These are phyloP conservation scores for Pichia inconspicua DNA, from an alignment of 1,139 yeast species.

Conservation along the genomic window DNA sequence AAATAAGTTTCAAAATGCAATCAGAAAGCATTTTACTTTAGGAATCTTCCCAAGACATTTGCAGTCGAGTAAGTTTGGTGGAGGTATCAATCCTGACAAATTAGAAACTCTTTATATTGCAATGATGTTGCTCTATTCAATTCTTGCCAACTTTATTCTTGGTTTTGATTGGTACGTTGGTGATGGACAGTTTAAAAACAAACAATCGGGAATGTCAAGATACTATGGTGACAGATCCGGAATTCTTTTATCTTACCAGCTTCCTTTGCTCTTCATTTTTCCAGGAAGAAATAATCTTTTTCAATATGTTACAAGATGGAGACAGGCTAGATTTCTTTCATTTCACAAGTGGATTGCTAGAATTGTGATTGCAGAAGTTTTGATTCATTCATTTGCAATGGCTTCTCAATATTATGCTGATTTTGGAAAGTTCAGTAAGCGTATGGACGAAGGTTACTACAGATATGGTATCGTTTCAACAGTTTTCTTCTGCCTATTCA, in stretches of 20 bases:
- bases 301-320: slow-evolving; percentile 60
- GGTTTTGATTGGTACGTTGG: slow-evolving; percentile 39
- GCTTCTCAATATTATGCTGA: slow-evolving; percentile 30
- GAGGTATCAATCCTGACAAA: slow-evolving; percentile 53
- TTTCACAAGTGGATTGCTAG: slow-evolving; percentile 66
- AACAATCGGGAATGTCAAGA: slow-evolving; percentile 40
- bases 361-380: slow-evolving; percentile 30
- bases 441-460: slow-evolving; percentile 36
- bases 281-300: slow-evolving; percentile 66
- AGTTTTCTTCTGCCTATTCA: slow-evolving; percentile 34
- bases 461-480: slow-evolving; percentile 51
- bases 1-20: slow-evolving; percentile 31
- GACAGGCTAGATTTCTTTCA: slow-evolving; percentile 49
- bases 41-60: slow-evolving; percentile 46
- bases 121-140: slow-evolving; percentile 39
- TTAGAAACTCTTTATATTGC: slow-evolving; percentile 46
- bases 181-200: slow-evolving; percentile 32
- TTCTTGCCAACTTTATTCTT: slow-evolving; percentile 21
- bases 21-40: slow-evolving; percentile 38
- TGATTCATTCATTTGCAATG: slow-evolving; percentile 49
- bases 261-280: slow-evolving; percentile 50
- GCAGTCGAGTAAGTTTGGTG: slow-evolving; percentile 26
- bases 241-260: slow-evolving; percentile 41
- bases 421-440: slow-evolving; percentile 10
- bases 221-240: slow-evolving; percentile 57